Evolutionary conservation across 805 yeast genomes (phyloP).

Genomic region (Barnettozyma pratensis): DNA sequence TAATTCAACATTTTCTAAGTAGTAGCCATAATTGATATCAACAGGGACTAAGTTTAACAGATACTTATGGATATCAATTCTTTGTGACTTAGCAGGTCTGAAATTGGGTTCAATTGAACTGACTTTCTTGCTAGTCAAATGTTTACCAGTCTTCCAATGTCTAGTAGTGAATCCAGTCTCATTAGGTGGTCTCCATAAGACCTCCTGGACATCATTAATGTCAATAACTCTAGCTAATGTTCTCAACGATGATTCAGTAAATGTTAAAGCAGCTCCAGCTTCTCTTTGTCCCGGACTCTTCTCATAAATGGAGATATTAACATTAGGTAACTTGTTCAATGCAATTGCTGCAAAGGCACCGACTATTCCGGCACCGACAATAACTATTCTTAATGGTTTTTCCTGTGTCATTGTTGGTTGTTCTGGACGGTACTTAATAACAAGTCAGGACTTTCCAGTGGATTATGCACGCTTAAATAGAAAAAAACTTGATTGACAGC

Average conservation of each 20-base stretch:
- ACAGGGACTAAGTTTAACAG: conserved; percentile 8
- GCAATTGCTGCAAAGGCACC: conserved; percentile 8
- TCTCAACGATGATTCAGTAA: conserved; percentile 7
- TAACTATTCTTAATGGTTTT: conserved; percentile 3
- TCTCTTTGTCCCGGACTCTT: conserved; percentile 11
- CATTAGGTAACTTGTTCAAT: conserved; percentile 10
- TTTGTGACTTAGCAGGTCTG: conserved; percentile 10
- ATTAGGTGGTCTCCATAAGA: conserved; percentile 7
- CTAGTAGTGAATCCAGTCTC: conserved; percentile 3
- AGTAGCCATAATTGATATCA: conserved; percentile 2
- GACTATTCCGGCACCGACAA: conserved; percentile 6
- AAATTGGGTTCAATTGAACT: neutral
- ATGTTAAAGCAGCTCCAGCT: conserved; percentile 15
- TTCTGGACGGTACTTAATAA: neutral
- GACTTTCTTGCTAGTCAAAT: neutral
- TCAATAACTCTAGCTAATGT: conserved; percentile 9
- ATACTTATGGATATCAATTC: conserved; percentile 7
- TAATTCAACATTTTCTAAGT: conserved; percentile 2
- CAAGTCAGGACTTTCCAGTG: neutral
- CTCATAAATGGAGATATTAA: conserved; percentile 9
- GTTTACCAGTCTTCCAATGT: conserved; percentile 16
- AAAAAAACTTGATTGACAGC: no score
- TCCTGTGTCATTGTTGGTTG: neutral
- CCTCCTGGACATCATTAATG: conserved; percentile 10
- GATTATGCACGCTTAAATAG: no score